phyloP scores from a whole-genome alignment of 1,139 yeast species.

The Ogataea hybrid region DNA sequence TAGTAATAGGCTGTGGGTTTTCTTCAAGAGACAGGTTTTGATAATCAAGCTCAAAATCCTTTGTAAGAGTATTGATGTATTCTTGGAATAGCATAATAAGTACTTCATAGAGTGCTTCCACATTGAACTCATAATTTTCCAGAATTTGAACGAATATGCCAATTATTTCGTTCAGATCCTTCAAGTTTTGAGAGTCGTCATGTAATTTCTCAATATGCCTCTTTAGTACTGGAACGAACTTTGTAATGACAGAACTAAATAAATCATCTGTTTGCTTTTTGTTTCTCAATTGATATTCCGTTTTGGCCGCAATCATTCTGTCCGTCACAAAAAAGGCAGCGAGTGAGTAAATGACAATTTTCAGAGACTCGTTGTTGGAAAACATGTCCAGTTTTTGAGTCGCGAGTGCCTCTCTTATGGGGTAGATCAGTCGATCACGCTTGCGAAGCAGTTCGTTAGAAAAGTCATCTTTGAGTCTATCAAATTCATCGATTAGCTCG shows the following conservation, averaged over 20 bases:
- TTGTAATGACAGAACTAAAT: slow-evolving; percentile 69
- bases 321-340: slow-evolving; percentile 80
- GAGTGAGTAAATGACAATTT: slow-evolving; percentile 58
- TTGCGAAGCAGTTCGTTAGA: slow-evolving; percentile 74
- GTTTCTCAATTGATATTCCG: slow-evolving; percentile 53
- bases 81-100: slow-evolving; percentile 58
- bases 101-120: slow-evolving; percentile 60
- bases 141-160: slow-evolving; percentile 76
- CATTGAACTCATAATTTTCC: slow-evolving; percentile 67
- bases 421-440: slow-evolving; percentile 65
- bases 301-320: slow-evolving; percentile 56
- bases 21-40: slow-evolving; percentile 66
- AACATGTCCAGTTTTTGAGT: slow-evolving; percentile 21
- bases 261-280: slow-evolving; percentile 66
- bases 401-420: slow-evolving; percentile 27
- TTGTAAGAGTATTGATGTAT: slow-evolving; percentile 55
- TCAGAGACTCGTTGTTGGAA: slow-evolving; percentile 39
- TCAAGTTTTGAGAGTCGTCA: slow-evolving; percentile 36
- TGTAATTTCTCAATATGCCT: slow-evolving; percentile 33
- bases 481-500: slow-evolving; percentile 65
- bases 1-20: slow-evolving; percentile 84
- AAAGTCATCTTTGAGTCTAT: slow-evolving; percentile 58
- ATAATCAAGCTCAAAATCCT: slow-evolving; percentile 62
- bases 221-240: slow-evolving; percentile 54
- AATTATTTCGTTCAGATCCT: slow-evolving; percentile 53